Conservation (phyloP, 441 rosid genomes). For the Jatropha multifida region DNA sequence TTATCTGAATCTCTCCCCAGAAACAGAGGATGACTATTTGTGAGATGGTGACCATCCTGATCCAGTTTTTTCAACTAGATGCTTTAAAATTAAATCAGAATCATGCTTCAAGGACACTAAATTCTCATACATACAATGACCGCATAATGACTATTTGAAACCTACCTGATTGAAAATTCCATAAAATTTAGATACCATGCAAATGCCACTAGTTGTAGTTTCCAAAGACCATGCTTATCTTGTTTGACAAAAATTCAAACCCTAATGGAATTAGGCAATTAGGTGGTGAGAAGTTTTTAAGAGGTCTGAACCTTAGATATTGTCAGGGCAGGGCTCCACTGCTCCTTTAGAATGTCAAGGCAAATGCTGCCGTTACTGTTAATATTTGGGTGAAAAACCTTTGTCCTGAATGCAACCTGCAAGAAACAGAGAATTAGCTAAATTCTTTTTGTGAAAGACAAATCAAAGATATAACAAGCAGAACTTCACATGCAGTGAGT, state of each 20-base stretch:
- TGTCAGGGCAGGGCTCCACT: slow-evolving; percentile 86
- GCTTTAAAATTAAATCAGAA: neutral
- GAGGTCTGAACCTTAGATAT: slow-evolving; percentile 60
- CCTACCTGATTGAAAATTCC: neutral
- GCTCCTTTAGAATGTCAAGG: slow-evolving; percentile 84
- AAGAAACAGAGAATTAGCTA: neutral
- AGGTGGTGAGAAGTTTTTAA: neutral
- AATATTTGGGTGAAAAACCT: slow-evolving; percentile 80
- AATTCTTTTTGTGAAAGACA: neutral
- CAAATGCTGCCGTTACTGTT: slow-evolving; percentile 90
- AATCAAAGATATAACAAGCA: neutral
- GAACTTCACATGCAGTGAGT: neutral
- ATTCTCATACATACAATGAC: neutral
- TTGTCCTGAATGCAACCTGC: slow-evolving; percentile 80
- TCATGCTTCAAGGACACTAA: neutral
- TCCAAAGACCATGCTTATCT: neutral
- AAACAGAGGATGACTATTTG: neutral
- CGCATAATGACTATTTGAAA: neutral
- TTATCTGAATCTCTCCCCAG: neutral
- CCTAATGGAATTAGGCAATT: neutral
- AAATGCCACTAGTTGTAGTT: neutral
- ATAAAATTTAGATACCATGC: neutral
- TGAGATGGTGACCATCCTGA: neutral
- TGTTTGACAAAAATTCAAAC: neutral
- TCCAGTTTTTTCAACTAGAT: neutral